Base-by-base conservation (phyloP, 1,284 basidiomycete genomes). In the Kalmanozyma brasiliensis region DNA sequence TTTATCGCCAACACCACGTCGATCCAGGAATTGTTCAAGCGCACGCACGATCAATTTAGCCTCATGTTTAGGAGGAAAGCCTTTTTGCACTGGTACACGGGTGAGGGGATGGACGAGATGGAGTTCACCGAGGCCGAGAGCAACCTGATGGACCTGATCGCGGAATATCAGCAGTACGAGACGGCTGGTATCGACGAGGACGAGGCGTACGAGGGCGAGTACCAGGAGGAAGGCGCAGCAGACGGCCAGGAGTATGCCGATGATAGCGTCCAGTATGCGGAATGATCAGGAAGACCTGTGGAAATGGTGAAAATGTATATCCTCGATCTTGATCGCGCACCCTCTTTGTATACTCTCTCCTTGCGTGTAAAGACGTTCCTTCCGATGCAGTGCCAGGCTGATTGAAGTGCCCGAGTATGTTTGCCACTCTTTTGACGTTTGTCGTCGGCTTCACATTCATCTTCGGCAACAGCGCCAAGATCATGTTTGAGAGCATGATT, bases 391-490 rank as follows among this genome's bases (percentile, higher is more conserved):
- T n/a, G n/a, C n/a, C n/a, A n/a, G n/a, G n/a, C n/a, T n/a, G n/a
- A n/a, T n/a, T n/a, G n/a, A n/a, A n/a, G n/a, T n/a, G n/a, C n/a
- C n/a, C n/a, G n/a, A n/a, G n/a, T n/a, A n/a, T n/a, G n/a, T n/a
- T 93, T 23, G 90, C 92, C 11, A 91, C 91, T n/a, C 85, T 93
- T 33, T 90, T 90, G 7, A 91, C 91, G 0, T 88, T 92, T 70
- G 87, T 92, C 16, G 76, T 82, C 11, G 80, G 80, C 4, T 80
- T 83, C 51, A 81, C 80, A 11, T 76, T 76, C 62, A 74, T 80
- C 52, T 93, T 92, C 71, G 91, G 90, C 4, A 88, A 92, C 80
- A 90, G 90, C 8, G 91, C 91, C 8, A 89, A 90, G 76, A 89
- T 88, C 3, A 83, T 93, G 7, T 93, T 92, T 71, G 90, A 92